Conservation (phyloP, 2,329 filamentous ascomycete genomes). For the Rhytidhysteron rufulum region DNA sequence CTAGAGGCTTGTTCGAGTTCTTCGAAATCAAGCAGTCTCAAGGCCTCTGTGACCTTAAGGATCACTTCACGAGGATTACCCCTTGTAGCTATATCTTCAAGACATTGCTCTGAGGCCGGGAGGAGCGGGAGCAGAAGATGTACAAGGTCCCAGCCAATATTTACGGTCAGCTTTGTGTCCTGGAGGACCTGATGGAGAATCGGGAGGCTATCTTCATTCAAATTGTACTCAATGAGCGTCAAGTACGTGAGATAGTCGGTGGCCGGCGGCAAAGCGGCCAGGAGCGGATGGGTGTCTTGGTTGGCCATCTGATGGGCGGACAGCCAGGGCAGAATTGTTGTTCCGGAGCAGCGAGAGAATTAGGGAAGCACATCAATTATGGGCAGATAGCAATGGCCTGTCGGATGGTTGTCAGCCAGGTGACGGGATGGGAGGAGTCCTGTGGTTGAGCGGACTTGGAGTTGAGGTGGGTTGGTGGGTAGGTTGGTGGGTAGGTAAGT, state of each 20-base stretch:
- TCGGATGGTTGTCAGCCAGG: too few relatives aligned
- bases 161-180: slow-evolving; percentile 64
- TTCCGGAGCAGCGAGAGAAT: too few relatives aligned
- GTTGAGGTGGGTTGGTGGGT: too few relatives aligned
- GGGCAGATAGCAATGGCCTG: too few relatives aligned
- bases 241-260: slow-evolving; percentile 74
- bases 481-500: too few relatives aligned
- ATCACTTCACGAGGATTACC: slow-evolving; percentile 81
- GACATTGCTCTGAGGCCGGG: slow-evolving; percentile 62
- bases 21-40: slow-evolving; percentile 57
- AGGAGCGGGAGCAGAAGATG: slow-evolving; percentile 67
- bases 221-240: slow-evolving; percentile 71
- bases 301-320: slow-evolving; percentile 21
- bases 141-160: slow-evolving; percentile 82
- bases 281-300: slow-evolving; percentile 46
- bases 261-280: slow-evolving; percentile 57
- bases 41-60: slow-evolving; percentile 71
- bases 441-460: too few relatives aligned
- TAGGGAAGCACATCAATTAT: too few relatives aligned
- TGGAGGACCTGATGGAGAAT: slow-evolving; percentile 65
- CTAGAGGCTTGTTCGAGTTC: slow-evolving; percentile 51
- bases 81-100: slow-evolving; percentile 69
- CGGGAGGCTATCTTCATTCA: slow-evolving; percentile 64
- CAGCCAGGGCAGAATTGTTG: too few relatives aligned
- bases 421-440: too few relatives aligned